Evolutionary conservation across 495 filamentous ascomycete species (phyloP).

Genomic region (Barbatosphaeria neglecta): DNA sequence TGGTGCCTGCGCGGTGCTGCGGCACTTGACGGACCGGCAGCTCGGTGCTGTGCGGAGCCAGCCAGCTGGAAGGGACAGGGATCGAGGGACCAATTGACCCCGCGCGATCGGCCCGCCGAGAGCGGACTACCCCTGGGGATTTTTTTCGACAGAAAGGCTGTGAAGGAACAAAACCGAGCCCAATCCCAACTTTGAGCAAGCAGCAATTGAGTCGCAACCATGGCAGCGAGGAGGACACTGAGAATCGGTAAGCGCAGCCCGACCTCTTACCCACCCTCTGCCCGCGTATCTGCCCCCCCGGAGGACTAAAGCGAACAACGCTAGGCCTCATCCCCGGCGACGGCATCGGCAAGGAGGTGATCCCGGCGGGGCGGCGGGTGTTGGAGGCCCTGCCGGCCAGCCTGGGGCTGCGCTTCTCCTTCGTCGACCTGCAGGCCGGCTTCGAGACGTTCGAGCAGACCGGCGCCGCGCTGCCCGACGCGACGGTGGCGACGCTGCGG

Average conservation of each 20-base stretch:
- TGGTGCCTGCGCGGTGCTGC: too few relatives aligned
- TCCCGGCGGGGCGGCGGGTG: conserved; percentile 82
- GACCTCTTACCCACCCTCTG: neutral
- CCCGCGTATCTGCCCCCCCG: neutral
- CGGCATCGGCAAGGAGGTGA: conserved; percentile 96
- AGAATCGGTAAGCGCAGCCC: conserved; percentile 42
- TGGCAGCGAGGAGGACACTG: conserved; percentile 46
- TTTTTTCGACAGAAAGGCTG: neutral
- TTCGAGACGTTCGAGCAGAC: conserved; percentile 86
- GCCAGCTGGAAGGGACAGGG: neutral
- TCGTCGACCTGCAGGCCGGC: conserved; percentile 82
- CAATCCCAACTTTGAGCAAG: conserved; percentile 2
- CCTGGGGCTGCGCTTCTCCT: conserved; percentile 81
- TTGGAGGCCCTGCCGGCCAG: conserved; percentile 81
- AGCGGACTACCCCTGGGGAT: neutral
- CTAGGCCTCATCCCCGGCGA: conserved; percentile 95
- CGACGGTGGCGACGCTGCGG: conserved; percentile 74
- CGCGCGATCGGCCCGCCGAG: neutral
- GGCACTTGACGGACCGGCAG: too few relatives aligned
- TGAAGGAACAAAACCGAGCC: too few relatives aligned
- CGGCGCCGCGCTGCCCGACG: conserved; percentile 76
- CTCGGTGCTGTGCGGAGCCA: too few relatives aligned
- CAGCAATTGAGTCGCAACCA: conserved; percentile 20
- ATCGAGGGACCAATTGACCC: neutral
- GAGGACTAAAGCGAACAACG: too few relatives aligned